Evolutionary conservation across 768 basidiomycete species (phyloP), one percentile per base, ranked within the genome.

Genomic region (Roridomyces roridus): DNA sequence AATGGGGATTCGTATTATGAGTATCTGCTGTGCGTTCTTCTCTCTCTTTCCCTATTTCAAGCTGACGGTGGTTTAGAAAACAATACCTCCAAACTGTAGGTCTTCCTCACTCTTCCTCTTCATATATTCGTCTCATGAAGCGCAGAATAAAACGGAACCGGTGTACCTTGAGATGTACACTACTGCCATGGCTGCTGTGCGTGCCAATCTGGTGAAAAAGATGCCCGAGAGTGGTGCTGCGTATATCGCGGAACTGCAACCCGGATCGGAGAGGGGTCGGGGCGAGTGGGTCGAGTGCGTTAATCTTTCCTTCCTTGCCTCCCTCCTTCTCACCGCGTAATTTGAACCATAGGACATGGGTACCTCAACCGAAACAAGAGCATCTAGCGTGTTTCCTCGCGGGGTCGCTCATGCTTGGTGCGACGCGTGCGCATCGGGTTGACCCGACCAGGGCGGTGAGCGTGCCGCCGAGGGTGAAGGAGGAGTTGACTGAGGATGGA

Each of bases 371-470:
- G n/a, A 96, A 97, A 70, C 96, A 98, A 75, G 96, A 98, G 69
- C 95, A 97, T 69, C 84, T 98, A 26, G 94, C 91, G 6, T 98
- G 96, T 74, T 98, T 97, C 85, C 77, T 98, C 37, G 94, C 88
- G n/a, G 96, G 94, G 2, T 91, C 92, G 2, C 83, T 98, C 57
- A 88, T 98, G 82, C 84, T 98, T 6, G 94, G 96, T 14, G 91
- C 93, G 8, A 91, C 89, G 3, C 82, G 77, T 6, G 75, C 85
- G 21, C 58, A 60, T 37, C 25, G 21, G 3, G 87, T 88, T 9
- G 80, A 87, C 0, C 58, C 78, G 18, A 70, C 69, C 5, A 66
- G 78, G 7, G 74, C 70, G 4, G 83, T 89, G 6, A 87, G 87
- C 10, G 69, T 89, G 24, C 91, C 91, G 7, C 91, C 92, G 0